Percentiles rank a stretch among this genome's conserved stretches.
Conservation (phyloP, 1,284 basidiomycete genomes). For the Marasmius tenuissimus region DNA sequence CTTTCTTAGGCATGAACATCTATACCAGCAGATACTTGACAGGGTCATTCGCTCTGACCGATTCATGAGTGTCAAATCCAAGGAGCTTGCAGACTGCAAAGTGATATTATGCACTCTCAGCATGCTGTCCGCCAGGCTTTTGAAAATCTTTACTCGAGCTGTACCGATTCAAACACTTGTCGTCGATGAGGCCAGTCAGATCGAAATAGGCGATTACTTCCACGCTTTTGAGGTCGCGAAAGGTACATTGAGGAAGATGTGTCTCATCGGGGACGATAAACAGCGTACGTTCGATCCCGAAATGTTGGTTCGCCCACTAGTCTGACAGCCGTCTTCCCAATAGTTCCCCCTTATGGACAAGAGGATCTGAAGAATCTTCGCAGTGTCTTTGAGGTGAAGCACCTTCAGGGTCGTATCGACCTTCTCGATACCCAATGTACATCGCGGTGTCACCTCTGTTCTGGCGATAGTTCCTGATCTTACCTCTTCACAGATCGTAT, state of each 20-base stretch:
- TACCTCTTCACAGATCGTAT: conserved; percentile 55
- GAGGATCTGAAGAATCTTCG: conserved; percentile 49
- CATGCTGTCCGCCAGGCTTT: conserved; percentile 56
- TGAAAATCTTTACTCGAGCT: conserved; percentile 36
- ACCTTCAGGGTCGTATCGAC: conserved; percentile 40
- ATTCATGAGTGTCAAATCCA: conserved; percentile 30
- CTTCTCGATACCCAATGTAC: conserved; percentile 62
- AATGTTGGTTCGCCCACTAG: not conserved
- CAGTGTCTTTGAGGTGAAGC: conserved; percentile 58
- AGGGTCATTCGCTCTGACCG: conserved; percentile 52
- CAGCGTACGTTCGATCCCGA: conserved; percentile 53
- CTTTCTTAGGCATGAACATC: conserved; percentile 66
- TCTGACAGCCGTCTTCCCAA: conserved; percentile 7
- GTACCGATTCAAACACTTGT: conserved; percentile 53
- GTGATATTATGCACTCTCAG: conserved; percentile 71
- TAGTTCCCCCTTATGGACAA: conserved; percentile 61
- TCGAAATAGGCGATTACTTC: conserved; percentile 59
- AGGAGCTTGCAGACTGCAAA: conserved; percentile 36
- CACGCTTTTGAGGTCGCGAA: conserved; percentile 45
- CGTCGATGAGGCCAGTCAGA: conserved; percentile 68
- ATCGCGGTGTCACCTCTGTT: conserved; percentile 20
- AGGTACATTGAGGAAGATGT: conserved; percentile 52
- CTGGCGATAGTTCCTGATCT: conserved; percentile 6
- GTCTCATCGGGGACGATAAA: conserved; percentile 75
- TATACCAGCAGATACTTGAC: conserved; percentile 46